Evolutionary conservation across 2,329 filamentous ascomycete species (phyloP).

Genomic region (Monilinia fructigena): DNA sequence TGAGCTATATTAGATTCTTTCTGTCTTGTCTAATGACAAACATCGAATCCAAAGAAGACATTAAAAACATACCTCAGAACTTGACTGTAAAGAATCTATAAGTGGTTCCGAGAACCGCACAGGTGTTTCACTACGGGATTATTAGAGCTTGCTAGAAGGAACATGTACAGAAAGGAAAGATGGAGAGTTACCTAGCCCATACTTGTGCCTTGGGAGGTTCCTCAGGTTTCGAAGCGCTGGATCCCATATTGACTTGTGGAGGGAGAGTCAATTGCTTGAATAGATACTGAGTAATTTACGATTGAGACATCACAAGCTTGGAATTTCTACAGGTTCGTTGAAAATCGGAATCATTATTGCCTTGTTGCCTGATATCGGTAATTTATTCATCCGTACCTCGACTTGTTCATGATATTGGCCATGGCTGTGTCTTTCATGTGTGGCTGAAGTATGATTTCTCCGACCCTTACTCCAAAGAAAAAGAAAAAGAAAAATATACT

Average conservation of each 20-base stretch:
- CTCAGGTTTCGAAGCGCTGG: slow-evolving; percentile 37
- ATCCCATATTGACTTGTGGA: slow-evolving; percentile 36
- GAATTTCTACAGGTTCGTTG: slow-evolving; percentile 28
- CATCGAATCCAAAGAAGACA: background rate
- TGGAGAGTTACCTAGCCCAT: slow-evolving; percentile 35
- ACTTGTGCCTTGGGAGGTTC: slow-evolving; percentile 34
- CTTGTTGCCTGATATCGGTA: slow-evolving; percentile 12
- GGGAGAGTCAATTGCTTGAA: slow-evolving; percentile 19
- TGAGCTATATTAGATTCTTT: background rate
- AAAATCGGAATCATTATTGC: background rate
- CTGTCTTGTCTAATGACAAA: too few relatives aligned
- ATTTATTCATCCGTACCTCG: background rate
- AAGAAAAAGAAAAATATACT: too few relatives aligned
- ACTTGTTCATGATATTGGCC: background rate
- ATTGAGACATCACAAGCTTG: slow-evolving; percentile 20
- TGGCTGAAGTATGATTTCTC: background rate
- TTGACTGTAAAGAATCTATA: slow-evolving; percentile 78
- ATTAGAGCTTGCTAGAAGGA: slow-evolving; percentile 21
- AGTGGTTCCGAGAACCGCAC: slow-evolving; percentile 77
- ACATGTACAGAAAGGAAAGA: too few relatives aligned
- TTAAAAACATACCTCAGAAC: slow-evolving; percentile 67
- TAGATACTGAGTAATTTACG: background rate
- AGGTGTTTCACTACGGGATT: slow-evolving; percentile 53
- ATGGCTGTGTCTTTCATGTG: background rate
- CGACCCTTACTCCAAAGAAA: background rate